Conservation (phyloP, 352 stramenopile species). For the Pythium vanterpoolii region DNA sequence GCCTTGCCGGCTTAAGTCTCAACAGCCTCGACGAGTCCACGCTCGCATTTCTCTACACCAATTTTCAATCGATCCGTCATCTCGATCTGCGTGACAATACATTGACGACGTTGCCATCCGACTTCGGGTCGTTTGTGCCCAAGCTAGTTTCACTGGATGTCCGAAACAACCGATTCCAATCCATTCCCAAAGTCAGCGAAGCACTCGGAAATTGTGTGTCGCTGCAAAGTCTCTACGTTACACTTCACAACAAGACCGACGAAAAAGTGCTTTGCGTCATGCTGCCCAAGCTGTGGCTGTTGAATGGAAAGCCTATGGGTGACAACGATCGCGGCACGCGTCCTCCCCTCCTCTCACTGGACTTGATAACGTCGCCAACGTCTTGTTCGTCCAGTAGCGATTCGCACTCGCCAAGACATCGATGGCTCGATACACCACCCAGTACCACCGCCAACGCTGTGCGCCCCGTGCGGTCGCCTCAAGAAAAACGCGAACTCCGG, state of each 20-base stretch:
- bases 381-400: slow-evolving; percentile 3
- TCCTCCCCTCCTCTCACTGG: slow-evolving; percentile 17
- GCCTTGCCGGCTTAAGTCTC: slow-evolving; percentile 33
- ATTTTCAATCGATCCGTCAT: slow-evolving; percentile 48
- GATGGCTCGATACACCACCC: slow-evolving; percentile 22
- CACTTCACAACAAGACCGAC: slow-evolving; percentile 38
- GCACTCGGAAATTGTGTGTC: slow-evolving; percentile 40
- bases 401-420: neutral
- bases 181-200: slow-evolving; percentile 38
- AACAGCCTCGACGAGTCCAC: slow-evolving; percentile 27
- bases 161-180: slow-evolving; percentile 43
- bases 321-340: neutral
- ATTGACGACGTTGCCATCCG: slow-evolving; percentile 33
- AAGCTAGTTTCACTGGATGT: slow-evolving; percentile 64
- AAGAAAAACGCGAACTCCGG: slow-evolving; percentile 34
- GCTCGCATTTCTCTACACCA: slow-evolving; percentile 34
- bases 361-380: slow-evolving; percentile 5
- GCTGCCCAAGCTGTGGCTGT: slow-evolving; percentile 51
- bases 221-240: slow-evolving; percentile 59
- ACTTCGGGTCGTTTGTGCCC: slow-evolving; percentile 37
- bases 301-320: slow-evolving; percentile 45
- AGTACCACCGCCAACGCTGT: slow-evolving; percentile 6
- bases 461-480: slow-evolving; percentile 24
- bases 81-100: slow-evolving; percentile 60
- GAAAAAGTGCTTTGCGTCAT: slow-evolving; percentile 54